Evolutionary conservation across 148 eudicot genomes (phyloP).

Genomic region (Rhododendron mucronatum): DNA sequence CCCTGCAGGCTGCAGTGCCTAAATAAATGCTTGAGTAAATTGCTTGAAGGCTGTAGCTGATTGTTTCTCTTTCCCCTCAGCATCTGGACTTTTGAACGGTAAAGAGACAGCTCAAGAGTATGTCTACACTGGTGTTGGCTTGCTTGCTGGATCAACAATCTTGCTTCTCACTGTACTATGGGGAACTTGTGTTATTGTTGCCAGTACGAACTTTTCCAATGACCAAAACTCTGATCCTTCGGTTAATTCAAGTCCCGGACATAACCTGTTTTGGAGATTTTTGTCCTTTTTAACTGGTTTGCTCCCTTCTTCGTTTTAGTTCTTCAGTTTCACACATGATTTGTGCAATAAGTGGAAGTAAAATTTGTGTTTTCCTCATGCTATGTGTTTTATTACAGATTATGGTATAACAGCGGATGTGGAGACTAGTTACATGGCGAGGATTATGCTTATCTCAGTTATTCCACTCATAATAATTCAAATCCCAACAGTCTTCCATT

Average conservation of each 20-base stretch:
- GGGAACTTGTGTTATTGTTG: slow-evolving; percentile 28
- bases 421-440: slow-evolving; percentile 26
- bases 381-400: slow-evolving; percentile 15
- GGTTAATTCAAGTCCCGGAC: not conserved
- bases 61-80: slow-evolving; percentile 6
- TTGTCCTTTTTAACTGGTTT: slow-evolving; percentile 3
- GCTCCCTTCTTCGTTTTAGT: not conserved
- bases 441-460: slow-evolving; percentile 35
- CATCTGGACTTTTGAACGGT: slow-evolving; percentile 21
- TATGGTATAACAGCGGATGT: slow-evolving; percentile 22
- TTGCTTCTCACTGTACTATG: slow-evolving; percentile 22
- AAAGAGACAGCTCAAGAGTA: slow-evolving; percentile 25
- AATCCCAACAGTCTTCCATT: slow-evolving; percentile 16
- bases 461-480: slow-evolving; percentile 31
- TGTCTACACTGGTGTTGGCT: slow-evolving; percentile 21
- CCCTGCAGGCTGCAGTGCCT: not conserved
- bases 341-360: not conserved
- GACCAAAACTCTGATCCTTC: not conserved
- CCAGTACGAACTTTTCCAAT: not conserved
- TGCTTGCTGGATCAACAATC: slow-evolving; percentile 27
- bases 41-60: not conserved
- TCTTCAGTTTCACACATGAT: not conserved
- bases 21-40: not conserved
- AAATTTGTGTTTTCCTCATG: not conserved
- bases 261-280: not conserved